Conservation (phyloP, 768 basidiomycete genomes). For the Hydnum rufescens region DNA sequence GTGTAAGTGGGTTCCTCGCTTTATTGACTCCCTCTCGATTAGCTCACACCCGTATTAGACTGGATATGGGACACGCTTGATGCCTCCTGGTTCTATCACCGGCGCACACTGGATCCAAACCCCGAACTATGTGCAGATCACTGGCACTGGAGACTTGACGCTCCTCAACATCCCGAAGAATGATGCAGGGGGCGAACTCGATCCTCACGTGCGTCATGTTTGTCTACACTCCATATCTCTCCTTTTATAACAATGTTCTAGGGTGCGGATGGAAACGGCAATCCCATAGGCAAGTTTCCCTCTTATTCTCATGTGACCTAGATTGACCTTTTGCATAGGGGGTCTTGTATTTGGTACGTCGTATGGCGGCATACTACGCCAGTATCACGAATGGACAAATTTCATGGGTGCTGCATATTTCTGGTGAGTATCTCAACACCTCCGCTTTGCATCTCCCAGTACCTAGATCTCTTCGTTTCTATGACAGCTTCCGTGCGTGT, state of each 20-base stretch:
- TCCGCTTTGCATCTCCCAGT: too few relatives aligned
- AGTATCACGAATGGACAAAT: slow-evolving; percentile 62
- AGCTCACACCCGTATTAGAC: slow-evolving; percentile 15
- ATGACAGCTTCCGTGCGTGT: slow-evolving; percentile 15
- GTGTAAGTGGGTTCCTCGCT: slow-evolving; percentile 9
- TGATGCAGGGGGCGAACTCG: slow-evolving; percentile 26
- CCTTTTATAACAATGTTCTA: too few relatives aligned
- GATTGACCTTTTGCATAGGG: slow-evolving; percentile 17
- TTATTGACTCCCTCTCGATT: neutral
- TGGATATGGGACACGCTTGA: slow-evolving; percentile 24
- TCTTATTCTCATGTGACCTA: neutral
- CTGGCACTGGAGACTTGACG: slow-evolving; percentile 24
- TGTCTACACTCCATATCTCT: neutral
- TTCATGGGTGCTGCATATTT: slow-evolving; percentile 29
- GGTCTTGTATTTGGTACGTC: slow-evolving; percentile 54
- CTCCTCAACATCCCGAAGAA: slow-evolving; percentile 21
- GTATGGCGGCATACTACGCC: slow-evolving; percentile 31
- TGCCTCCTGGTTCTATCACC: slow-evolving; percentile 24
- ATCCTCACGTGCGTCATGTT: slow-evolving; percentile 20
- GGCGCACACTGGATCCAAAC: slow-evolving; percentile 27
- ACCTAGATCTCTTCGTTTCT: too few relatives aligned
- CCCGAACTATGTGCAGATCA: slow-evolving; percentile 24
- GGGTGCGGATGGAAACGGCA: slow-evolving; percentile 21
- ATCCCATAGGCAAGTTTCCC: slow-evolving; percentile 21
- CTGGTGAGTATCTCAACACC: too few relatives aligned